Base-by-base conservation (phyloP, 805 yeast genomes). In the Candida endomychidarum region DNA sequence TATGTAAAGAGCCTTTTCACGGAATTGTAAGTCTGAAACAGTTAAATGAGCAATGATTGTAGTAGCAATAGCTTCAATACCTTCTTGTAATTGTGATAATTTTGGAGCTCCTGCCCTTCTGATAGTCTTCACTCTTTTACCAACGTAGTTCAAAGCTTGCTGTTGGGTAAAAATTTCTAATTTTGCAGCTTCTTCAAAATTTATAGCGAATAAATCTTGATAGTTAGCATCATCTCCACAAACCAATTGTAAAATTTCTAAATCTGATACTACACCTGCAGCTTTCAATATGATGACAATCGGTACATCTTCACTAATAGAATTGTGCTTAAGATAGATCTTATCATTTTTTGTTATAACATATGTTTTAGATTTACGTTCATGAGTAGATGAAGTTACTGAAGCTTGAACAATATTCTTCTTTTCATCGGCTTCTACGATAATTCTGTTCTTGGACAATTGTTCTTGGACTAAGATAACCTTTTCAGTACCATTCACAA, bases 401-500 rank as follows among this genome's bases (percentile, higher is more conserved):
- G 96, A 87, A 1, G 99, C 97, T 65, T 93, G 99, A 15, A 90
- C 96, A 16, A 93, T 82, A 3, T 81, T 83, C 62, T 95, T 93
- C 65, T 89, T 87, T 48, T 86, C 96, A 60, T 93, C 99, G 1
- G 96, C 93, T 63, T 93, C 99, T 10, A 93, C 99, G 56, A 93
- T 89, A 57, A 93, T 93, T 76, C 99, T 86, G 65, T 93, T 93
- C 67, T 93, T 93, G 37, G 95, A 83, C 60, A 93, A 73, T 72
- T 93, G 99, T 64, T 93, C 99, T 64, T 93, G 99, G 30, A 93
- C 95, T 51, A 93, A 74, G 48, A 93, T 93, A 32, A 93, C 99
- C 61, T 93, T 93, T 55, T 93, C 99, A 0, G 99, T 93, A 61
- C 99, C 99, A 58, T 91, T 91, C 36, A 91, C 97, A 57, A 91